Conservation (phyloP, 768 basidiomycete species). For the Boletus pseudo-olivaceus region DNA sequence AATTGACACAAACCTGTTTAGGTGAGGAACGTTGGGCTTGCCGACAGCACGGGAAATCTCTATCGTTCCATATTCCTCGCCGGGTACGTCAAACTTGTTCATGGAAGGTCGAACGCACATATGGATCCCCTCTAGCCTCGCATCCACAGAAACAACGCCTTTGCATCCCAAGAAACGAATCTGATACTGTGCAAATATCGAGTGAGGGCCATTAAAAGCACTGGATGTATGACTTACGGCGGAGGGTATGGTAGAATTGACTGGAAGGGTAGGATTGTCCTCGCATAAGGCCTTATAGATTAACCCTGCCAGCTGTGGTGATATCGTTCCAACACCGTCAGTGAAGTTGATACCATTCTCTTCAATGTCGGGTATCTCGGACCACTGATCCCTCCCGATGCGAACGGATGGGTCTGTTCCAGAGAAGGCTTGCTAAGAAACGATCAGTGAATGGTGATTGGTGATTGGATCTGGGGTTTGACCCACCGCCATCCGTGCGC, state of each 20-base stretch:
- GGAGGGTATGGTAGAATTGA: slow-evolving; percentile 45
- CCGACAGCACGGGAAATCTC: slow-evolving; percentile 71
- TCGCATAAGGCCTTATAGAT: slow-evolving; percentile 59
- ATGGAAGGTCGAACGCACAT: slow-evolving; percentile 74
- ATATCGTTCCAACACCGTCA: slow-evolving; percentile 81
- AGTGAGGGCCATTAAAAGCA: neutral
- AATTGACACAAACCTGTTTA: slow-evolving; percentile 66
- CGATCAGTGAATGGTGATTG: slow-evolving; percentile 3
- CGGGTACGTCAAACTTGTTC: slow-evolving; percentile 64
- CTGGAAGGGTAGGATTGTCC: slow-evolving; percentile 35
- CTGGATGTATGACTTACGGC: slow-evolving; percentile 45
- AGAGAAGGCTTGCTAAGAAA: slow-evolving; percentile 65
- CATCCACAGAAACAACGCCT: slow-evolving; percentile 73
- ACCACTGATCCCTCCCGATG: slow-evolving; percentile 57
- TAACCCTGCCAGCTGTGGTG: slow-evolving; percentile 47
- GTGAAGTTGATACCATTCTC: slow-evolving; percentile 50
- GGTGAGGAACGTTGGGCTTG: slow-evolving; percentile 56
- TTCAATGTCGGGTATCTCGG: slow-evolving; percentile 56
- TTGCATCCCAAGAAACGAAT: slow-evolving; percentile 84
- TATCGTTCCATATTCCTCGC: slow-evolving; percentile 51
- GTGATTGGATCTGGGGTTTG: neutral
- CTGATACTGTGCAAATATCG: slow-evolving; percentile 50
- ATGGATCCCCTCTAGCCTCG: slow-evolving; percentile 46
- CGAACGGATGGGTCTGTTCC: slow-evolving; percentile 72
- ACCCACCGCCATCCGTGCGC: slow-evolving; percentile 63